Conservation (phyloP, 2,329 filamentous ascomycete species). For the Aspergillus oerlinghausenensis region DNA sequence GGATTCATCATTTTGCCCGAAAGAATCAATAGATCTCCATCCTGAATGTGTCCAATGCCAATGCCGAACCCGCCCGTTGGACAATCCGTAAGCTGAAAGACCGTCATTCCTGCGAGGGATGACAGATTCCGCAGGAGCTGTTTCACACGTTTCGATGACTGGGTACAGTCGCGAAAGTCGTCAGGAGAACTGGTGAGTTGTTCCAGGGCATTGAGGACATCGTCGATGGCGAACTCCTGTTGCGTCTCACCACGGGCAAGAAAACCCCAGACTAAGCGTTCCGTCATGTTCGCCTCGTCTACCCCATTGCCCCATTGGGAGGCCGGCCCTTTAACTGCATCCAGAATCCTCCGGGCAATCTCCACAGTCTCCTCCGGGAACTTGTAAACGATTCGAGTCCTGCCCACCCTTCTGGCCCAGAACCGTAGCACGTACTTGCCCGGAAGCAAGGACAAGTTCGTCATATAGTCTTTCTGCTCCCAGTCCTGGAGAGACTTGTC, state of each 20-base stretch:
- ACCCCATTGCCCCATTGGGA: not conserved
- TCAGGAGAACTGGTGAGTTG: not conserved
- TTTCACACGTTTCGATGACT: not conserved
- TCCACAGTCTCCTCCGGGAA: constrained; percentile 1
- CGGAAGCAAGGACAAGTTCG: constrained; percentile 1
- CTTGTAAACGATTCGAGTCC: not conserved
- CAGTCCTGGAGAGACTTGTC: constrained; percentile 1
- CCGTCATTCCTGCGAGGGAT: not conserved
- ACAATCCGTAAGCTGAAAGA: not conserved
- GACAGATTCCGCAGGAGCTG: not conserved
- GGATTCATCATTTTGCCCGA: constrained; percentile 4
- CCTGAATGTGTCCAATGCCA: constrained; percentile 1
- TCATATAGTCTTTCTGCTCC: constrained; percentile 3
- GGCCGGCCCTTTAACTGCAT: not conserved
- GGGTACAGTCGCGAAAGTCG: not conserved
- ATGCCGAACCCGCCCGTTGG: constrained; percentile 1
- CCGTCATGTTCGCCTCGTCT: not conserved
- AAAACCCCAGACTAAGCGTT: constrained; percentile 1
- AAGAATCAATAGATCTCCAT: constrained; percentile 3
- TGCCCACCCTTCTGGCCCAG: constrained; percentile 3
- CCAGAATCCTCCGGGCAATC: not conserved
- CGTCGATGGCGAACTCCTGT: not conserved
- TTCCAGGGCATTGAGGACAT: not conserved
- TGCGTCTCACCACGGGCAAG: not conserved
- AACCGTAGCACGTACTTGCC: constrained; percentile 1